phyloP scores from a whole-genome alignment of 768 basidiomycete genomes.

The Dioszegia crocea region DNA sequence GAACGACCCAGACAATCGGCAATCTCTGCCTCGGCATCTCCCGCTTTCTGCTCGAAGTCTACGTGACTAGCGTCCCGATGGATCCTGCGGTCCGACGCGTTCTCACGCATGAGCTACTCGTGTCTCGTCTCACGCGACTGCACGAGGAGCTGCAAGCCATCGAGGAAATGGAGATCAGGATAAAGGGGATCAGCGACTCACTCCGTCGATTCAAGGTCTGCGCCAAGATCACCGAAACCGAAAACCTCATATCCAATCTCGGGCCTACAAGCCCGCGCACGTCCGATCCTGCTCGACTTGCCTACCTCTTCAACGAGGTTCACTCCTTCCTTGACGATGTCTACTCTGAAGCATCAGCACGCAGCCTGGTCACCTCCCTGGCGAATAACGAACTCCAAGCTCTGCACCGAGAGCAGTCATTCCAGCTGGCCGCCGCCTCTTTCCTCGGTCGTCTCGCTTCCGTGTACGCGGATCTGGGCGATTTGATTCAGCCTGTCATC shows the following conservation, averaged over 20 bases:
- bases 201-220: constrained; percentile 1
- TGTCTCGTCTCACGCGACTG: constrained; percentile 9
- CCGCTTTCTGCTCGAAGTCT: constrained; percentile 62
- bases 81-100: constrained; percentile 67
- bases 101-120: constrained; percentile 21
- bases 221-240: background rate
- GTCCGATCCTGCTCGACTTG: constrained; percentile 33
- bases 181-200: constrained; percentile 38
- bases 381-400: constrained; percentile 18
- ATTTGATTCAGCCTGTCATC: constrained; percentile 66
- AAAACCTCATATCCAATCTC: background rate
- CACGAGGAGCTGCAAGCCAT: constrained; percentile 33
- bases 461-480: constrained; percentile 66
- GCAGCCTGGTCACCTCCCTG: constrained; percentile 52
- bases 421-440: constrained; percentile 73
- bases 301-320: constrained; percentile 55
- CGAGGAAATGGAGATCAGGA: constrained; percentile 20
- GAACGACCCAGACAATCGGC: constrained; percentile 43
- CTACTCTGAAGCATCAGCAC: constrained; percentile 57
- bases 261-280: background rate
- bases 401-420: constrained; percentile 60
- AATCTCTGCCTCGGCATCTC: constrained; percentile 62
- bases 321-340: constrained; percentile 65
- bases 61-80: constrained; percentile 75
- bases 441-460: constrained; percentile 69